These are phyloP conservation scores for Lentinula boryana DNA, from an alignment of 768 basidiomycete genomes.

Conservation along the genomic window DNA sequence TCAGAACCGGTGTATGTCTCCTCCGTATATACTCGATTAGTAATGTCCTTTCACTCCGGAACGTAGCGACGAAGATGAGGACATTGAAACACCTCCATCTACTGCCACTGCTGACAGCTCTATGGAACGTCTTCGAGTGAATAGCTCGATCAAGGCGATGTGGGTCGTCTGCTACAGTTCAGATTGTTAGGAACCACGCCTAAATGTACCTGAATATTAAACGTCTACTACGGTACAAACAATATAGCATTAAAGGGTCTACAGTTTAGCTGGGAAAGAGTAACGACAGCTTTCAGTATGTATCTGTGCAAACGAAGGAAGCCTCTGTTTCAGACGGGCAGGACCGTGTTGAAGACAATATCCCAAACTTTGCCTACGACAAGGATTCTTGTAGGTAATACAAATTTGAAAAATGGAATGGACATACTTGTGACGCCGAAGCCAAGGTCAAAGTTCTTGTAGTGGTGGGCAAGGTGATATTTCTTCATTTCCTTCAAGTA, in stretches of 20 bases:
- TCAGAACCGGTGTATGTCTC: constrained; percentile 71
- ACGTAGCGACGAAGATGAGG: constrained; percentile 20
- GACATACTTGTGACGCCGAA: constrained; percentile 87
- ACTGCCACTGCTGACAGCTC: neutral
- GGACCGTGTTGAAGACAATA: constrained; percentile 78
- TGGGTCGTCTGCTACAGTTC: constrained; percentile 19
- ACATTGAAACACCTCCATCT: neutral
- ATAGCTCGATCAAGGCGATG: constrained; percentile 86
- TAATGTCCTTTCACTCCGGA: constrained; percentile 70
- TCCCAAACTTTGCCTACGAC: constrained; percentile 87
- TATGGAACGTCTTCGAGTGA: constrained; percentile 29
- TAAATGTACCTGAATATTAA: too few relatives aligned
- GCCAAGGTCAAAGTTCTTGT: constrained; percentile 96
- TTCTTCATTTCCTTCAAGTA: constrained; percentile 94
- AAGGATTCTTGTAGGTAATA: neutral
- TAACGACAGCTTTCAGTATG: too few relatives aligned
- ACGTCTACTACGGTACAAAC: too few relatives aligned
- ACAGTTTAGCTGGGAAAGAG: too few relatives aligned
- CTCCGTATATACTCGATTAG: constrained; percentile 85
- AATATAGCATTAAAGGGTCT: too few relatives aligned
- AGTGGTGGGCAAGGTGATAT: constrained; percentile 96
- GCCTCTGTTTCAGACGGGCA: constrained; percentile 39
- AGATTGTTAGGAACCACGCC: neutral
- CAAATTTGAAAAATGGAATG: neutral
- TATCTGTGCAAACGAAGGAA: too few relatives aligned